Evolutionary conservation across 2,329 filamentous ascomycete species (phyloP), one percentile per base, ranked within the genome.

Genomic region (Claviceps maximensis): DNA sequence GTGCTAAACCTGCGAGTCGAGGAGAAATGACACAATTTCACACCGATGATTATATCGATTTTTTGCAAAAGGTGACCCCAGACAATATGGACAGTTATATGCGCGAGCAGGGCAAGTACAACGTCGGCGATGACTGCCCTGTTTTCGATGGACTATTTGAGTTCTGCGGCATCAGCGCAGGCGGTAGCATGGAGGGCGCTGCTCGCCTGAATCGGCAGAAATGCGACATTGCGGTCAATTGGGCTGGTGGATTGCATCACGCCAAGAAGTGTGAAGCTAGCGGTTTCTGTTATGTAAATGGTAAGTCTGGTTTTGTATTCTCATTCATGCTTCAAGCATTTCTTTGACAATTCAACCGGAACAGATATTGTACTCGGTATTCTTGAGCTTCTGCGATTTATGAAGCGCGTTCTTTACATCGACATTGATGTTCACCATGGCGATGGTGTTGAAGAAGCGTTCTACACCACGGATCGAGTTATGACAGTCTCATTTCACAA

Each of bases 271-370:
- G 86, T 59, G 89, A 96, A 71, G 93, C 93, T 55, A 91, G 86
- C 61, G 93, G 93, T 38, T 98, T 98, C 74, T 98, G 93, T 74
- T 98, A 98, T 68, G 88, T 97, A 61, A 98, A 98, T 67, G 91
- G 87, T 80, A 81, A 75, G 71, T 75, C 19, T 27, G 19, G 25
- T 1, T 2, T 9, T 25, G 13, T 40, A 15, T 15, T 29, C 25
- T 17, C 10, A 23, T 44, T 36, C n/a, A 12, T 25, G 6, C 13
- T 46, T 8, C 1, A 55, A 57, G 54, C 60, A 42, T 31, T 4
- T 49, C 23, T 42, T 49, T 53, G 38, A 23, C 42, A 23, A 12
- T 9, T n/a, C 17, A 31, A 25, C 12, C 13, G 29, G 31, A 21
- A 12, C 72, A 96, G 80, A 98, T 69, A 97, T 98, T 57, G 93